Evolutionary conservation across 441 rosid genomes (phyloP).

Genomic region (Viola pubescens): DNA sequence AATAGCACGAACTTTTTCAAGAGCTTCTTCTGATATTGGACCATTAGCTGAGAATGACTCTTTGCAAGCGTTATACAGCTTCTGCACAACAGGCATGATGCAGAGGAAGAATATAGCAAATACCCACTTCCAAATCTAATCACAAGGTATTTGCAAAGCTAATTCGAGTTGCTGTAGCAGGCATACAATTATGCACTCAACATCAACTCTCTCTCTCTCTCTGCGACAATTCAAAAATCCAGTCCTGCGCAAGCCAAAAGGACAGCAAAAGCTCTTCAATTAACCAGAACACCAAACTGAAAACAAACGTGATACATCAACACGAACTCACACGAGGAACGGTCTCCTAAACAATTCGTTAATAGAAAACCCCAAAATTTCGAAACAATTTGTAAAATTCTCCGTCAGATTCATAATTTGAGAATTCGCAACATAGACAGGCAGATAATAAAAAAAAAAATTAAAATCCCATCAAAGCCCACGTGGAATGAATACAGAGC

Average conservation of each 20-base stretch:
- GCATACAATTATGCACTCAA: conserved; percentile 15
- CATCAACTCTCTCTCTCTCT: conserved; percentile 12
- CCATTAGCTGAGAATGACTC: conserved; percentile 39
- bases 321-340: no score
- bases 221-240: conserved; percentile 23
- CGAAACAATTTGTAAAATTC: no score
- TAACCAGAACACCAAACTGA: no score
- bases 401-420: no score
- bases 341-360: no score
- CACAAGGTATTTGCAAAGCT: background rate
- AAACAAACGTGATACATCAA: no score
- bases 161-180: conserved; percentile 6
- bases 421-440: no score
- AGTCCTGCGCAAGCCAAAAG: conserved; percentile 14
- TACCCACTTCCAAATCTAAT: conserved; percentile 10
- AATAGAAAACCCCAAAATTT: no score
- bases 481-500: no score
- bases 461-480: no score
- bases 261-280: background rate
- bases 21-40: conserved; percentile 42
- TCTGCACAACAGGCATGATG: conserved; percentile 35
- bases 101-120: conserved; percentile 5
- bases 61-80: conserved; percentile 39
- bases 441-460: no score
- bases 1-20: conserved; percentile 32